Evolutionary conservation across 495 filamentous ascomycete species (phyloP).

Genomic region (Penicillium coprophilum): DNA sequence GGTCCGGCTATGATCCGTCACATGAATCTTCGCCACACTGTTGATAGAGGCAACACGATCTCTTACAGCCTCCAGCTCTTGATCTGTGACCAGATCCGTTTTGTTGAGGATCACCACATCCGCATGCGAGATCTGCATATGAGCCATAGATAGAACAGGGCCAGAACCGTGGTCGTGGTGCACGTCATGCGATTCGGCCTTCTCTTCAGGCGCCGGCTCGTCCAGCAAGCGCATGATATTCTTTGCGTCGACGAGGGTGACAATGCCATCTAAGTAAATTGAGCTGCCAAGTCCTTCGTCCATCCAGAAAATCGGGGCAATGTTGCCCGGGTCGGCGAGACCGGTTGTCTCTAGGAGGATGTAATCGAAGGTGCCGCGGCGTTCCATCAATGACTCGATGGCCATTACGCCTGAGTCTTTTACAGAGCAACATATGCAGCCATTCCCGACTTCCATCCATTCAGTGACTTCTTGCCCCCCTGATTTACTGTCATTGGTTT

Average conservation of each 20-base stretch:
- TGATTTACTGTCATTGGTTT: conserved; percentile 87
- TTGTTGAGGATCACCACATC: conserved; percentile 96
- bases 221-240: conserved; percentile 82
- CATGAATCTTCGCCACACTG: conserved; percentile 78
- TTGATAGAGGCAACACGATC: conserved; percentile 80
- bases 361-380: conserved; percentile 92
- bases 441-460: conserved; percentile 94
- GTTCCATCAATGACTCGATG: conserved; percentile 94
- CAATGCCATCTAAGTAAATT: conserved; percentile 95
- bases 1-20: conserved; percentile 75
- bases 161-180: conserved; percentile 54
- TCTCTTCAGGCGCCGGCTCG: conserved; percentile 63
- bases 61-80: conserved; percentile 63
- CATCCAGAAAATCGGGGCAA: conserved; percentile 96
- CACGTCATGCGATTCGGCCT: conserved; percentile 41
- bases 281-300: conserved; percentile 91
- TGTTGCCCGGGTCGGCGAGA: conserved; percentile 90
- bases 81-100: conserved; percentile 73
- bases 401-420: conserved; percentile 92
- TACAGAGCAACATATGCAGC: conserved; percentile 97
- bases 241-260: conserved; percentile 93
- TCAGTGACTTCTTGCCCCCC: conserved; percentile 82
- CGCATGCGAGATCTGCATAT: conserved; percentile 96
- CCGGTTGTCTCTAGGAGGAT: conserved; percentile 97
- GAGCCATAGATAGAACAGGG: conserved; percentile 79